Percentiles rank a stretch among this genome's conserved stretches.
Conservation (phyloP, 2,329 filamentous ascomycete species). For the Colletotrichum orbiculare region DNA sequence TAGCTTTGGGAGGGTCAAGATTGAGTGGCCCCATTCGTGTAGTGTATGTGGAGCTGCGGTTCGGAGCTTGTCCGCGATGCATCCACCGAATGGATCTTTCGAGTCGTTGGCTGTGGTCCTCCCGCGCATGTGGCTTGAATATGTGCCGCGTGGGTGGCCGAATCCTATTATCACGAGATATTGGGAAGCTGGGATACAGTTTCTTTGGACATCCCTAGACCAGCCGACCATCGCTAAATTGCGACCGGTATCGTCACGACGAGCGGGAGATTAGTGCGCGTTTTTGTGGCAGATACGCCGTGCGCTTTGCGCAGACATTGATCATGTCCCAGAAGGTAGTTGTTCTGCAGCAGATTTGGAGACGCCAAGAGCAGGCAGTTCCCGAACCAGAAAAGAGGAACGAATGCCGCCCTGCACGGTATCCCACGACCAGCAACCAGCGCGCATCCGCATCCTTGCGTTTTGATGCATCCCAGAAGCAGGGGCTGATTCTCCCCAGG, state of each 20-base stretch:
- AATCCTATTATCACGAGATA: slow-evolving; percentile 4
- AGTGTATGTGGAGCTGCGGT: slow-evolving; percentile 1
- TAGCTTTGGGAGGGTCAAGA: slow-evolving; percentile 16
- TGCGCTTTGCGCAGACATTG: slow-evolving; percentile 10
- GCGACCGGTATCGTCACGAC: slow-evolving; percentile 7
- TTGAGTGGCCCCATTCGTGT: slow-evolving; percentile 27
- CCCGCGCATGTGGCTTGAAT: no score
- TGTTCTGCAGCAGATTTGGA: slow-evolving; percentile 34
- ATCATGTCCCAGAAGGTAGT: slow-evolving; percentile 19
- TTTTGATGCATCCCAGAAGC: slow-evolving; percentile 24
- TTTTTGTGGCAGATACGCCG: slow-evolving; percentile 12
- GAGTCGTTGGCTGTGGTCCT: neutral
- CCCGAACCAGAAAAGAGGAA: slow-evolving; percentile 28
- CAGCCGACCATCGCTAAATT: slow-evolving; percentile 23
- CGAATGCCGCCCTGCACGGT: slow-evolving; percentile 25
- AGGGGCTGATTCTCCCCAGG: slow-evolving; percentile 28
- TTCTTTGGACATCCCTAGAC: neutral
- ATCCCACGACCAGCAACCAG: slow-evolving; percentile 27
- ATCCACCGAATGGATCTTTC: slow-evolving; percentile 10
- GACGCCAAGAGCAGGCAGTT: slow-evolving; percentile 26
- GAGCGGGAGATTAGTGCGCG: slow-evolving; percentile 22
- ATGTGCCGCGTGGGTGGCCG: neutral
- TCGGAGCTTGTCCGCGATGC: slow-evolving; percentile 25
- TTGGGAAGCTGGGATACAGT: no score
- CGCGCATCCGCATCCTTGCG: slow-evolving; percentile 18